Percentiles rank a stretch among this genome's conserved stretches.
phyloP scores from a whole-genome alignment of 768 basidiomycete species.

The Russula dissimulans region DNA sequence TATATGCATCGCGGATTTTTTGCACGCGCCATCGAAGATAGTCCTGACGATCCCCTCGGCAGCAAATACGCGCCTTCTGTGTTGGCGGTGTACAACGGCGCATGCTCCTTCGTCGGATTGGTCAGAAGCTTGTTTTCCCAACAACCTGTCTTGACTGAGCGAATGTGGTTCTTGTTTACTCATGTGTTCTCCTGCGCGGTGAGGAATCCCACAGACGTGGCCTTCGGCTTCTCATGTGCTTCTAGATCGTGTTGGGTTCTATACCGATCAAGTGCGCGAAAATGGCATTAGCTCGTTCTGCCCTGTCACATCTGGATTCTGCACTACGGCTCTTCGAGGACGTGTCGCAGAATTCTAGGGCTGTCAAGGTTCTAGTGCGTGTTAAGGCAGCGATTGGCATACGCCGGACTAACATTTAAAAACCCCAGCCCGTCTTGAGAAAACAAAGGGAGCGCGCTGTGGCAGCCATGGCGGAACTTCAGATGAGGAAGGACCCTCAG shows the following conservation, averaged over 20 bases:
- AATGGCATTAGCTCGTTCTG: conserved; percentile 57
- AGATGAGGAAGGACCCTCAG: conserved; percentile 26
- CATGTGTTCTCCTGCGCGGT: conserved; percentile 68
- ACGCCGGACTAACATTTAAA: not conserved
- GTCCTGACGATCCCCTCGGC: conserved; percentile 53
- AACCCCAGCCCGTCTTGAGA: conserved; percentile 46
- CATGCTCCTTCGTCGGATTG: conserved; percentile 58
- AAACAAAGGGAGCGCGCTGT: conserved; percentile 46
- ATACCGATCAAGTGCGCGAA: conserved; percentile 53
- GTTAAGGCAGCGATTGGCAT: not conserved
- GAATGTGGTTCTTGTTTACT: conserved; percentile 66
- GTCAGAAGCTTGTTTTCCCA: conserved; percentile 57
- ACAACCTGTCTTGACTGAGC: conserved; percentile 54
- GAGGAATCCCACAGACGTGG: conserved; percentile 21
- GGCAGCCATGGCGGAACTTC: conserved; percentile 28
- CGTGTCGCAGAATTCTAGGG: conserved; percentile 44
- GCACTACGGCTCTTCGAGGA: conserved; percentile 48
- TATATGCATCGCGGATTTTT: conserved; percentile 74
- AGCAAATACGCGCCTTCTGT: conserved; percentile 63
- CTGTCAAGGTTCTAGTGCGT: conserved; percentile 51
- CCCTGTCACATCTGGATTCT: conserved; percentile 57
- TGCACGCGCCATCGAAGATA: conserved; percentile 57
- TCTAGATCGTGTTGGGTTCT: conserved; percentile 58
- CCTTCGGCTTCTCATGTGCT: not conserved
- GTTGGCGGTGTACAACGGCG: conserved; percentile 59